Conservation (phyloP, 169 alveolate genomes). For the Theileria orientalis region DNA sequence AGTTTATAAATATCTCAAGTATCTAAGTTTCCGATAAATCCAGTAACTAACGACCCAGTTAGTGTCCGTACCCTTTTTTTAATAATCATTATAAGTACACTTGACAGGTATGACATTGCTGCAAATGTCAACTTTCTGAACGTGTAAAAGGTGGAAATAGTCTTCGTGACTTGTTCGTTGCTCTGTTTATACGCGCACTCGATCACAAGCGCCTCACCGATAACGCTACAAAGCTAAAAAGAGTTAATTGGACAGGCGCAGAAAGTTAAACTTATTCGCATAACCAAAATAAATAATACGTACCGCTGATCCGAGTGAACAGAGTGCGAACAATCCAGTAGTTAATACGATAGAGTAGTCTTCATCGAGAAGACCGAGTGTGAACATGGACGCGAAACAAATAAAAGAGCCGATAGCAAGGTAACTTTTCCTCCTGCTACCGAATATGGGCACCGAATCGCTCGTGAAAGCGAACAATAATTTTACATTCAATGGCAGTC, state of each 20-base stretch:
- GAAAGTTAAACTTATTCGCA: too few relatives aligned
- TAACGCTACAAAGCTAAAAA: constrained; percentile 74
- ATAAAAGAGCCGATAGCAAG: constrained; percentile 75
- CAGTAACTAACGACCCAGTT: neutral
- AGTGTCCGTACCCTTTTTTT: constrained; percentile 21
- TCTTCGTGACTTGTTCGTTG: constrained; percentile 64
- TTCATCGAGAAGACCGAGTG: constrained; percentile 56
- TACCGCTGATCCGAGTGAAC: constrained; percentile 74
- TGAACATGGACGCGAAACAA: constrained; percentile 64
- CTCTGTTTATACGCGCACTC: constrained; percentile 76
- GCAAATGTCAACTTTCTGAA: constrained; percentile 81
- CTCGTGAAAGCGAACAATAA: constrained; percentile 81
- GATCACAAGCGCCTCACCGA: constrained; percentile 88
- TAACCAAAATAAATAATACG: neutral
- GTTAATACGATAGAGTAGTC: constrained; percentile 53
- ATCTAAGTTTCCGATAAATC: neutral
- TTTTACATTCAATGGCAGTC: constrained; percentile 83
- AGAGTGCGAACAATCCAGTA: constrained; percentile 66
- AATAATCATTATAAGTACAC: constrained; percentile 67
- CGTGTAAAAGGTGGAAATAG: constrained; percentile 78
- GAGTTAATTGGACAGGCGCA: constrained; percentile 13
- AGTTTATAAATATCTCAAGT: neutral
- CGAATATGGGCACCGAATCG: constrained; percentile 82
- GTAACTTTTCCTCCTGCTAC: constrained; percentile 83
- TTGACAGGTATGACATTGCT: constrained; percentile 78